Percentiles rank a stretch among this genome's conserved stretches.
These are phyloP conservation scores for Coffea humblotiana DNA, from an alignment of 305 asterid species.

Conservation along the genomic window DNA sequence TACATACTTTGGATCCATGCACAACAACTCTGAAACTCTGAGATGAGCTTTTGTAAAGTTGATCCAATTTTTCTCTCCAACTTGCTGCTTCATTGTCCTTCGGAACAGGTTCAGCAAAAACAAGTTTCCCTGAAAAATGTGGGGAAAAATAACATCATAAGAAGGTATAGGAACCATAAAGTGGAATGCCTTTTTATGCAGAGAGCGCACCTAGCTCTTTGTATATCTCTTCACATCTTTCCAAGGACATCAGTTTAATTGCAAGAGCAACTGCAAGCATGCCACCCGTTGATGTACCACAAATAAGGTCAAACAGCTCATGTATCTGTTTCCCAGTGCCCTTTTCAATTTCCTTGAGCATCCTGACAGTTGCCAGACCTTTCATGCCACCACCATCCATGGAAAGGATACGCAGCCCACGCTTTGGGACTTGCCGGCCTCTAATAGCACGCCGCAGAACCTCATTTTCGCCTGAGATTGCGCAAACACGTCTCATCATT, in stretches of 20 bases:
- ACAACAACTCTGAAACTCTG: conserved; percentile 98
- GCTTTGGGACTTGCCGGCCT: conserved; percentile 85
- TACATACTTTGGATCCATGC: conserved; percentile 90
- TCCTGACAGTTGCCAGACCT: conserved; percentile 92
- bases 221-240: conserved; percentile 95
- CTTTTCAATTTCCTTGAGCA: conserved; percentile 90
- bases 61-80: conserved; percentile 99
- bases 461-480: conserved; percentile 88
- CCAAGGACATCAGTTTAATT: conserved; percentile 89
- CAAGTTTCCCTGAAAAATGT: conserved; percentile 73
- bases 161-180: conserved; percentile 12
- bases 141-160: conserved; percentile 24
- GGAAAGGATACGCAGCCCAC: conserved; percentile 87
- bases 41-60: conserved; percentile 97
- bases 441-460: conserved; percentile 84
- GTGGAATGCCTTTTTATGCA: conserved; percentile 20
- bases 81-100: conserved; percentile 99
- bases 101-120: conserved; percentile 94
- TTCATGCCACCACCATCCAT: conserved; percentile 99
- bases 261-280: conserved; percentile 99
- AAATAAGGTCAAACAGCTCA: conserved; percentile 96
- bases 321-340: conserved; percentile 96
- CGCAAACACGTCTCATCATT: conserved; percentile 22
- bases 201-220: conserved; percentile 81
- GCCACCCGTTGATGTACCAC: conserved; percentile 99